phyloP scores from a whole-genome alignment of 169 alveolate species.

The Cryptosporidium canis region DNA sequence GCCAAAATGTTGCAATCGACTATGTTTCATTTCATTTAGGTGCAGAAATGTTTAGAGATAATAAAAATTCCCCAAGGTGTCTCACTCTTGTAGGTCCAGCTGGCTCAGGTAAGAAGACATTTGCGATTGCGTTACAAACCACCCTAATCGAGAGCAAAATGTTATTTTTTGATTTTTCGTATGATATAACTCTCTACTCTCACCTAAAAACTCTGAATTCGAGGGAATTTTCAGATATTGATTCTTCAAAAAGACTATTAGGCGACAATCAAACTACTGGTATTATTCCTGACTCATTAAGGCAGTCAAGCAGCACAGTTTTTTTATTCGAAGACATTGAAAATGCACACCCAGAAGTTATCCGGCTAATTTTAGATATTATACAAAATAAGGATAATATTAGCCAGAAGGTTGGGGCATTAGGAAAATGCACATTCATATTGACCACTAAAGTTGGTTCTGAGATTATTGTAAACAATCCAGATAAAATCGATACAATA shows the following conservation, averaged over 20 bases:
- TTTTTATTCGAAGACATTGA: constrained; percentile 10
- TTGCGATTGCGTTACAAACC: constrained; percentile 1
- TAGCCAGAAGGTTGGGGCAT: neutral
- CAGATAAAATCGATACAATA: neutral
- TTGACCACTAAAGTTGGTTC: constrained; percentile 14
- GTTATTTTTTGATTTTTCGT: neutral
- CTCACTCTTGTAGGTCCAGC: constrained; percentile 12
- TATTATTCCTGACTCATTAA: neutral
- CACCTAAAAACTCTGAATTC: neutral
- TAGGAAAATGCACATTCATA: neutral
- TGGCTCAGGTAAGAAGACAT: constrained; percentile 23
- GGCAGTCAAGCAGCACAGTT: neutral
- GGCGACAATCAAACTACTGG: neutral
- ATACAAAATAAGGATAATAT: constrained; percentile 3
- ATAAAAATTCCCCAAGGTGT: constrained; percentile 2
- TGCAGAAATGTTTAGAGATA: neutral
- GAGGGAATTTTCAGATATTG: constrained; percentile 1
- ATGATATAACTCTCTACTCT: neutral
- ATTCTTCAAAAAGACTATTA: neutral
- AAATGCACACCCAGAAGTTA: constrained; percentile 1
- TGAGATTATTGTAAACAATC: neutral
- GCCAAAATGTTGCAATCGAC: constrained; percentile 20
- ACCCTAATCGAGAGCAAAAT: neutral
- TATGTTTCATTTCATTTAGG: neutral
- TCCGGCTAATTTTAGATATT: neutral